These are phyloP conservation scores for Mycena filopes DNA, from an alignment of 768 basidiomycete genomes.

Conservation along the genomic window DNA sequence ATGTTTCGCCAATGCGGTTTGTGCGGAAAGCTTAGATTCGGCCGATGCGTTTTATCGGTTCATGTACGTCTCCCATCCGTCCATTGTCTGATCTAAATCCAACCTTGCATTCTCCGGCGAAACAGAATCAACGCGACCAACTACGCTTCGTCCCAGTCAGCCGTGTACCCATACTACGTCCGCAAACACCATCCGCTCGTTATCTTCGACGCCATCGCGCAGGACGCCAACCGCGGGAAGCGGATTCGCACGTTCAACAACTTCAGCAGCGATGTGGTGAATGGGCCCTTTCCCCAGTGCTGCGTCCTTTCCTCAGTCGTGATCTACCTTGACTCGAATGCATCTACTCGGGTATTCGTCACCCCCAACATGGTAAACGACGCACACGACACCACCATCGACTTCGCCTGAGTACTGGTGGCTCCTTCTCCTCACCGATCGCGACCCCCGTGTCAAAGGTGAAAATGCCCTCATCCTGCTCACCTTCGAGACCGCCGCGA, in stretches of 20 bases:
- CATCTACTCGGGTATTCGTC: conserved; percentile 68
- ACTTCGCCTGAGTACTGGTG: conserved; percentile 58
- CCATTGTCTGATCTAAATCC: too few relatives aligned
- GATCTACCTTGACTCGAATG: too few relatives aligned
- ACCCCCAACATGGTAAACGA: conserved; percentile 68
- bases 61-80: too few relatives aligned
- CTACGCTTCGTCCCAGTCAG: conserved; percentile 46
- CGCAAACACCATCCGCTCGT: conserved; percentile 37
- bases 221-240: conserved; percentile 49
- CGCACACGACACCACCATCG: conserved; percentile 68
- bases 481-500: conserved; percentile 56
- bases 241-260: conserved; percentile 71
- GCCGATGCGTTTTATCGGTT: too few relatives aligned
- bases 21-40: too few relatives aligned
- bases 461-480: conserved; percentile 65
- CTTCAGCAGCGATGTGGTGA: conserved; percentile 64
- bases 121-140: conserved; percentile 47
- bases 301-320: too few relatives aligned
- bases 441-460: conserved; percentile 62
- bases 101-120: too few relatives aligned
- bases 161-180: conserved; percentile 58
- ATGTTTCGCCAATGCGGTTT: too few relatives aligned
- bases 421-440: conserved; percentile 61
- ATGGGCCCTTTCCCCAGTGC: conserved; percentile 63
- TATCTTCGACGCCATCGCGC: conserved; percentile 61